phyloP scores from a whole-genome alignment of 2,329 filamentous ascomycete species.

The Aspergillus versicolor region DNA sequence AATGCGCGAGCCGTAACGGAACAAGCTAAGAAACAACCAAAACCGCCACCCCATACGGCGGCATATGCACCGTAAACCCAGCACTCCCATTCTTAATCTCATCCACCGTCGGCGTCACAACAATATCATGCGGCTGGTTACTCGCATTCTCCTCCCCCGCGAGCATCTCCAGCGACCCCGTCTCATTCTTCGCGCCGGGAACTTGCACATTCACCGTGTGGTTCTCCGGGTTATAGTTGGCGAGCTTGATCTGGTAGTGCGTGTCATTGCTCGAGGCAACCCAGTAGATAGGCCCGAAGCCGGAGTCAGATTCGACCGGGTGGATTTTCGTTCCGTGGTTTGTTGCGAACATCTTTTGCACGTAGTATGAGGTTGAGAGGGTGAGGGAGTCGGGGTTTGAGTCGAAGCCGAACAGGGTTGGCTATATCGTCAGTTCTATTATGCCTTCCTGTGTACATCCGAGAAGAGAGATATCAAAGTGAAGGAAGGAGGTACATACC shows the following conservation, averaged over 20 bases:
- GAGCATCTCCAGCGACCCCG: slow-evolving; percentile 26
- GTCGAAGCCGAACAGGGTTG: slow-evolving; percentile 34
- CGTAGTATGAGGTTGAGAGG: slow-evolving; percentile 35
- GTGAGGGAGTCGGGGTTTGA: slow-evolving; percentile 29
- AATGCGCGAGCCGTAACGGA: too few relatives aligned
- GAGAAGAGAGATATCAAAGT: background rate
- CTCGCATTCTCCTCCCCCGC: slow-evolving; percentile 20
- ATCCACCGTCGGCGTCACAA: slow-evolving; percentile 14
- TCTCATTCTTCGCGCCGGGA: slow-evolving; percentile 15
- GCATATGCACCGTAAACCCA: slow-evolving; percentile 24
- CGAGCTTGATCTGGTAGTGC: slow-evolving; percentile 29
- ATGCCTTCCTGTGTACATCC: too few relatives aligned
- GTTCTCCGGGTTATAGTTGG: slow-evolving; percentile 28
- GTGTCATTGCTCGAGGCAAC: slow-evolving; percentile 26
- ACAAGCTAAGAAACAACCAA: slow-evolving; percentile 17
- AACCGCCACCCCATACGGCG: slow-evolving; percentile 26
- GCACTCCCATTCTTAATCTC: slow-evolving; percentile 14
- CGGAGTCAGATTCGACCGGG: slow-evolving; percentile 25
- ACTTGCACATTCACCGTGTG: slow-evolving; percentile 29
- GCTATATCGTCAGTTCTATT: slow-evolving; percentile 15
- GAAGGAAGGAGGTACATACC: slow-evolving; percentile 20
- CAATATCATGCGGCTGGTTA: slow-evolving; percentile 21
- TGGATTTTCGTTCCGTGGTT: slow-evolving; percentile 33
- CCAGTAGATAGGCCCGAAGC: slow-evolving; percentile 37
- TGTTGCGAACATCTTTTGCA: slow-evolving; percentile 36